Evolutionary conservation across 2,329 filamentous ascomycete genomes (phyloP).

Genomic region (Claviceps sp.): DNA sequence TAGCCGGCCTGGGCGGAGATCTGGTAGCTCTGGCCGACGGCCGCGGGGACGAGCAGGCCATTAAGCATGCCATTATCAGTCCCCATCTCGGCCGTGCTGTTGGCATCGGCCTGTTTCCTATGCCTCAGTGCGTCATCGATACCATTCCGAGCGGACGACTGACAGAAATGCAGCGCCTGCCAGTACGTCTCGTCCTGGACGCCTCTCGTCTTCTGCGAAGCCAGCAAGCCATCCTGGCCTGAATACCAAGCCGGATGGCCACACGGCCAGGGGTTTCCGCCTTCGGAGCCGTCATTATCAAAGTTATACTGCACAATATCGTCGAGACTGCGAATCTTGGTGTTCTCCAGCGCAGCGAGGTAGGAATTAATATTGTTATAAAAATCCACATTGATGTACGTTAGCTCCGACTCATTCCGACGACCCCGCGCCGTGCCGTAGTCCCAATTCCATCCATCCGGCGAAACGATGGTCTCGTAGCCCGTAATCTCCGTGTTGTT

Average conservation of each 20-base stretch:
- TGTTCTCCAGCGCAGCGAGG: conserved; percentile 48
- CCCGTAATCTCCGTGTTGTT: conserved; percentile 57
- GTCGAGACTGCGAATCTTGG: conserved; percentile 42
- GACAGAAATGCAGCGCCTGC: conserved; percentile 50
- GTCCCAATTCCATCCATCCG: conserved; percentile 63
- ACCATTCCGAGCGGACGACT: conserved; percentile 46
- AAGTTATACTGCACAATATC: conserved; percentile 54
- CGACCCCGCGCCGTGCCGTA: conserved; percentile 47
- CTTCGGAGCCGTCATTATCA: conserved; percentile 52
- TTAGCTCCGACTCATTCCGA: conserved; percentile 63
- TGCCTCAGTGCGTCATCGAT: conserved; percentile 51
- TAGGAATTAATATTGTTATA: conserved; percentile 50
- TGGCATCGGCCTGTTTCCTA: conserved; percentile 1
- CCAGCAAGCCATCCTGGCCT: conserved; percentile 59
- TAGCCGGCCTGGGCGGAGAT: conserved; percentile 66
- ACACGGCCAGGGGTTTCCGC: conserved; percentile 43
- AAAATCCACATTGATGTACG: conserved; percentile 57
- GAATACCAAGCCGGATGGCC: conserved; percentile 50
- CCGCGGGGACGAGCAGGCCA: conserved; percentile 54
- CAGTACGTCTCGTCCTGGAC: conserved; percentile 51
- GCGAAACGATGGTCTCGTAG: conserved; percentile 47
- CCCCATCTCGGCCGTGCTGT: conserved; percentile 21
- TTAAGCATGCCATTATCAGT: conserved; percentile 26
- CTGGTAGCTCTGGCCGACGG: conserved; percentile 54
- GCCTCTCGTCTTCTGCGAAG: conserved; percentile 47